Conservation (phyloP, 257 asterid species). For the Leonotis leonurus region DNA sequence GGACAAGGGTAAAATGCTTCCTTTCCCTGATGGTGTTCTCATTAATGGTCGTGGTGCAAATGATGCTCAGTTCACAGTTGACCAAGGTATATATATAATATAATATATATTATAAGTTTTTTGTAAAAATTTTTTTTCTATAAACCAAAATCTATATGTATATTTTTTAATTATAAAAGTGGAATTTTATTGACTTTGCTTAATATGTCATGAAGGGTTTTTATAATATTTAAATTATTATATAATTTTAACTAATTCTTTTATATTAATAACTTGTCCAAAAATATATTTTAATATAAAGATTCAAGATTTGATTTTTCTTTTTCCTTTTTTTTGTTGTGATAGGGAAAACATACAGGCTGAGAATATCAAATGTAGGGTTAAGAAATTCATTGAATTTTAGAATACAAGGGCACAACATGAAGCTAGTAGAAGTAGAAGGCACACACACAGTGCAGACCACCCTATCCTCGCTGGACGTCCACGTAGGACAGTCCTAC, state of each 20-base stretch:
- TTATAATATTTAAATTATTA: no score
- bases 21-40: constrained; percentile 43
- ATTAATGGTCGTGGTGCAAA: constrained; percentile 49
- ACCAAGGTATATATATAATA: constrained; percentile 28
- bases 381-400: constrained; percentile 42
- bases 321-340: no score
- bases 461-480: constrained; percentile 40
- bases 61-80: constrained; percentile 32
- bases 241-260: no score
- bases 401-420: constrained; percentile 51
- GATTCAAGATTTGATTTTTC: no score
- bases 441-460: constrained; percentile 66
- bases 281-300: no score
- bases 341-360: constrained; percentile 58
- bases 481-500: constrained; percentile 70
- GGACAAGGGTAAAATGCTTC: constrained; percentile 40
- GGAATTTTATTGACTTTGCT: no score
- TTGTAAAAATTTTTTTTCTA: no score
- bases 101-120: no score
- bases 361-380: constrained; percentile 67
- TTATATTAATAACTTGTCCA: no score
- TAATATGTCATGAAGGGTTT: no score
- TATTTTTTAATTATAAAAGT: no score
- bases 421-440: constrained; percentile 68
- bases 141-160: no score